Evolutionary conservation across 2,329 filamentous ascomycete species (phyloP).

Genomic region (Ophiostoma sp.): DNA sequence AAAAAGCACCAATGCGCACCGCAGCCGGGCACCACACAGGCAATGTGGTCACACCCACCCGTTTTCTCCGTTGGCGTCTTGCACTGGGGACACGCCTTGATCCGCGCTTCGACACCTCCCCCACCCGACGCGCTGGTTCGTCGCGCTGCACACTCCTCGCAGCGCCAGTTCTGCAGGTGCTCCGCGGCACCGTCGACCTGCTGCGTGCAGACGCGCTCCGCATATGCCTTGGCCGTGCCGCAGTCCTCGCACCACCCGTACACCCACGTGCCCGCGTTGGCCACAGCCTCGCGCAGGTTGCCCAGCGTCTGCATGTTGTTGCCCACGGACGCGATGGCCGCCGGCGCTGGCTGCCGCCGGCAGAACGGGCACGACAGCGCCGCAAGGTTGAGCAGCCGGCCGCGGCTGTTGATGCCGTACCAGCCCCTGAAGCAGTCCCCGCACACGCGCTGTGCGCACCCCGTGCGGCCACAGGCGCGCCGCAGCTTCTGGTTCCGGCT

Average conservation of each 20-base stretch:
- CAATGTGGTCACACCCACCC: conserved; percentile 44
- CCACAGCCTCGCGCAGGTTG: conserved; percentile 37
- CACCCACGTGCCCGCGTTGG: conserved; percentile 40
- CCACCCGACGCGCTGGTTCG: background rate
- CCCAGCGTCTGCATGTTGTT: conserved; percentile 30
- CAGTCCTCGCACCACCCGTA: conserved; percentile 46
- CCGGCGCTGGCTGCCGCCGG: conserved; percentile 38
- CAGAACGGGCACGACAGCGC: conserved; percentile 49
- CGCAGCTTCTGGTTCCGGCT: conserved; percentile 35
- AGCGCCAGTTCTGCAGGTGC: conserved; percentile 38
- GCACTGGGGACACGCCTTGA: conserved; percentile 37
- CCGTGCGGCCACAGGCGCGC: conserved; percentile 41
- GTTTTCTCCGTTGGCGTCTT: conserved; percentile 39
- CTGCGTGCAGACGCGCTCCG: conserved; percentile 41
- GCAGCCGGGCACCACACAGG: conserved; percentile 35
- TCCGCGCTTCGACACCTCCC: conserved; percentile 27
- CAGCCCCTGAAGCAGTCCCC: conserved; percentile 37
- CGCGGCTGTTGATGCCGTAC: conserved; percentile 44
- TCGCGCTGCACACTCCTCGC: conserved; percentile 35
- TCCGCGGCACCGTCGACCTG: conserved; percentile 32
- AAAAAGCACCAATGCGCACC: conserved; percentile 44
- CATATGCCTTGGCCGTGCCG: conserved; percentile 38
- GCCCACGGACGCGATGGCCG: conserved; percentile 33
- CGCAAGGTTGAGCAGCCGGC: conserved; percentile 43
- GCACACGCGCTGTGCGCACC: conserved; percentile 43